phyloP scores from a whole-genome alignment of 208 protist species.

The Borovskyia barvae region DNA sequence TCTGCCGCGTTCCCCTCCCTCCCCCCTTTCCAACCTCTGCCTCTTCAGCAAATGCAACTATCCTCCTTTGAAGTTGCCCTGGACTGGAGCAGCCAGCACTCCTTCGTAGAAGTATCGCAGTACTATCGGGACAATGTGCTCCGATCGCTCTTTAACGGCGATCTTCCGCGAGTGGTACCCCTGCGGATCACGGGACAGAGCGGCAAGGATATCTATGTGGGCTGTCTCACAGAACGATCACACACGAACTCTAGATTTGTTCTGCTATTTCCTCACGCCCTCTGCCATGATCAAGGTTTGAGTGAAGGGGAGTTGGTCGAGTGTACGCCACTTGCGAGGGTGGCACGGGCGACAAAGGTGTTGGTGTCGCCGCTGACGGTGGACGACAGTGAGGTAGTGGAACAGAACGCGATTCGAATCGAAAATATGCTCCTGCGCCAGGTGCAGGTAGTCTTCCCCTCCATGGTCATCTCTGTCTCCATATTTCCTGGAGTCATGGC shows the following conservation, averaged over 20 bases:
- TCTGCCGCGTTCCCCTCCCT: too few species aligned
- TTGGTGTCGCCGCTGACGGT: conserved; percentile 80
- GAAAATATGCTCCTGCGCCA: conserved; percentile 81
- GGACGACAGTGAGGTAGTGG: conserved; percentile 92
- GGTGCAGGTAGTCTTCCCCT: conserved; percentile 79
- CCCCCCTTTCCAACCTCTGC: too few species aligned
- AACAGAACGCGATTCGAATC: conserved; percentile 85
- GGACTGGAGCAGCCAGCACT: conserved; percentile 52
- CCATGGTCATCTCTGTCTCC: conserved; percentile 68
- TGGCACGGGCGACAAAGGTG: conserved; percentile 59
- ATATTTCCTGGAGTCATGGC: conserved; percentile 68
- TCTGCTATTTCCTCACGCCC: conserved; percentile 47
- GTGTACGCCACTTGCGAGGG: conserved; percentile 44
- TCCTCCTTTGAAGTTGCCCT: conserved; percentile 56
- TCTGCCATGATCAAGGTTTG: conserved; percentile 59
- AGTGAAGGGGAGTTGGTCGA: conserved; percentile 50
- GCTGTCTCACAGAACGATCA: conserved; percentile 55
- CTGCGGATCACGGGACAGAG: conserved; percentile 49
- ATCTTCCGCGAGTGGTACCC: conserved; percentile 50
- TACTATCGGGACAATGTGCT: conserved; percentile 48
- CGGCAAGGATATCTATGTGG: conserved; percentile 53
- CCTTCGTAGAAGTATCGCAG: conserved; percentile 64
- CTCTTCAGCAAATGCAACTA: conserved; percentile 17
- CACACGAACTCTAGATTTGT: conserved; percentile 52
- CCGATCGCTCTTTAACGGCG: conserved; percentile 39